Evolutionary conservation across 805 yeast species (phyloP).

Genomic region (Blastobotrys muscicola): DNA sequence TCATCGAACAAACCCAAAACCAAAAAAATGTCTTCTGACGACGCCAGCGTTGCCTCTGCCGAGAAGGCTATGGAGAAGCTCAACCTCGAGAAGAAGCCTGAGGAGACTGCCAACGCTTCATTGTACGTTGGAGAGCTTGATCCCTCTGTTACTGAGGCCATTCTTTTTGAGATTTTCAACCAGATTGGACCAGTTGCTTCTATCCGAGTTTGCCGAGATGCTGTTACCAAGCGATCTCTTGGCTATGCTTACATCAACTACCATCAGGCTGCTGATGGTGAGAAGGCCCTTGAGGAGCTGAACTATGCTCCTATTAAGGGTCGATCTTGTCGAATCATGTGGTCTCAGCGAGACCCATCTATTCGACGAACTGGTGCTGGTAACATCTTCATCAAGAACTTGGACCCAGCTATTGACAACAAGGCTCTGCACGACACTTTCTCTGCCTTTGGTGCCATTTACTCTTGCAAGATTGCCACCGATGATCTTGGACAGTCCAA

Average conservation of each 20-base stretch:
- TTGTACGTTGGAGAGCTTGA: constrained; percentile 97
- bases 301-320: constrained; percentile 93
- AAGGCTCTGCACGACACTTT: constrained; percentile 97
- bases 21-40: constrained; percentile 12
- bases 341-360: constrained; percentile 99
- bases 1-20: neutral
- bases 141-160: constrained; percentile 86
- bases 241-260: constrained; percentile 98
- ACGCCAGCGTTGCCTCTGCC: constrained; percentile 28
- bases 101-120: constrained; percentile 56
- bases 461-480: constrained; percentile 95
- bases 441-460: constrained; percentile 89
- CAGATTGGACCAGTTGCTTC: constrained; percentile 92
- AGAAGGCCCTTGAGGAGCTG: constrained; percentile 87
- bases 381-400: constrained; percentile 95
- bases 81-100: constrained; percentile 19
- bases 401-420: constrained; percentile 97
- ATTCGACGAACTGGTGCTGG: constrained; percentile 91
- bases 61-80: constrained; percentile 29
- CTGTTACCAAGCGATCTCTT: constrained; percentile 89
- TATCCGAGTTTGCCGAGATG: constrained; percentile 98
- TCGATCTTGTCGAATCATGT: constrained; percentile 97
- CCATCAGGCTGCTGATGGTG: constrained; percentile 83
- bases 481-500: constrained; percentile 86
- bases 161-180: constrained; percentile 88